Conservation (phyloP, 108 stramenopile species). For the Nitzschia sp. region DNA sequence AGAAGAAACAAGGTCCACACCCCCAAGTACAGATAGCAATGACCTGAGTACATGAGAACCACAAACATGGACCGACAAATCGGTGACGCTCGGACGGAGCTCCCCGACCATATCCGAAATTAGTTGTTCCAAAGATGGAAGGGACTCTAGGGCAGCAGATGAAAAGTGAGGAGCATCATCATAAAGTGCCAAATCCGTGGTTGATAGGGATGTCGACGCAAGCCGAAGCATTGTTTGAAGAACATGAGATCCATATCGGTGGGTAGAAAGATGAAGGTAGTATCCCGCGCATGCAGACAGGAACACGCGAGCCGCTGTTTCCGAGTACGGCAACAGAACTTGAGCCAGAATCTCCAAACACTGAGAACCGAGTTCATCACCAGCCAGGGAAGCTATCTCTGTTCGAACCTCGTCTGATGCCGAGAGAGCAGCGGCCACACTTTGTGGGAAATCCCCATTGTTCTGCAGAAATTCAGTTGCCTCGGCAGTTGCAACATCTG, state of each 20-base stretch:
- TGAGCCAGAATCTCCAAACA: constrained; percentile 66
- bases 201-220: constrained; percentile 26
- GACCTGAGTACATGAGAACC: constrained; percentile 82
- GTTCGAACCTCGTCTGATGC: constrained; percentile 73
- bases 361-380: constrained; percentile 72
- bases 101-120: constrained; percentile 57
- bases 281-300: constrained; percentile 61
- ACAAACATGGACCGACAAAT: constrained; percentile 79
- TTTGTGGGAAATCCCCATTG: constrained; percentile 56
- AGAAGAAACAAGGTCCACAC: constrained; percentile 51
- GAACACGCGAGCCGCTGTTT: constrained; percentile 53
- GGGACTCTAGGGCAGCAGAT: constrained; percentile 20
- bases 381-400: constrained; percentile 80
- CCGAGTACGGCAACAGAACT: constrained; percentile 63
- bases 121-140: constrained; percentile 49
- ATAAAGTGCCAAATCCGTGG: constrained; percentile 48
- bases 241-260: constrained; percentile 86
- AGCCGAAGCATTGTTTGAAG: constrained; percentile 72
- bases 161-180: constrained; percentile 45
- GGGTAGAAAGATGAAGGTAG: constrained; percentile 69
- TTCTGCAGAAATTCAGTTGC: constrained; percentile 42
- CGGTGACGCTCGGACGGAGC: constrained; percentile 48
- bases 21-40: constrained; percentile 69
- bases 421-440: constrained; percentile 62
- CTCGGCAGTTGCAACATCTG: constrained; percentile 55